Conservation (phyloP, 768 basidiomycete genomes). For the Mycena rebaudengoi region DNA sequence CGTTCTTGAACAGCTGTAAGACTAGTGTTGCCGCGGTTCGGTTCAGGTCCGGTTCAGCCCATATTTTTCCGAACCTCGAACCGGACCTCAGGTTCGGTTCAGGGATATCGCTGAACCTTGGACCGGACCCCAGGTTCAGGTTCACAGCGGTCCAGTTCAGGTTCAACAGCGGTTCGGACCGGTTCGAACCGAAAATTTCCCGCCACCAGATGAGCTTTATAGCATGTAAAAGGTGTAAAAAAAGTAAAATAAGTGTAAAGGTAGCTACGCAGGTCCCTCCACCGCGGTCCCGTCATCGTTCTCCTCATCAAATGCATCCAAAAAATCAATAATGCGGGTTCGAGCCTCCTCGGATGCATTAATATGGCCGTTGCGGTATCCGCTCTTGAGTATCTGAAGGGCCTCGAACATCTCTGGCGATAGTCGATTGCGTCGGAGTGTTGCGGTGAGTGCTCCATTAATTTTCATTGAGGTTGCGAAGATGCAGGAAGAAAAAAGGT, state of each 20-base stretch:
- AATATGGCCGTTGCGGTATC: slow-evolving; percentile 37
- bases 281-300: not conserved
- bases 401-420: slow-evolving; percentile 33
- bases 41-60: slow-evolving; percentile 3
- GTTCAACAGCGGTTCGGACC: not conserved
- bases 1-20: too few species aligned
- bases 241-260: not conserved
- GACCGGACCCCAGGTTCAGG: slow-evolving; percentile 3
- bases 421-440: slow-evolving; percentile 27
- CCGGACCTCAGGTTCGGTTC: slow-evolving; percentile 5
- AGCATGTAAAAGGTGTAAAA: too few species aligned
- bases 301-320: not conserved
- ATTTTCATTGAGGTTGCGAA: too few species aligned
- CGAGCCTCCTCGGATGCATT: slow-evolving; percentile 10
- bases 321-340: not conserved
- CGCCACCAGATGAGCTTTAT: not conserved
- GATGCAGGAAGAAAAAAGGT: too few species aligned
- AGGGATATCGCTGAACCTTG: not conserved
- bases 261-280: not conserved
- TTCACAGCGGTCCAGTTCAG: slow-evolving; percentile 6
- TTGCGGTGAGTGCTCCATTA: slow-evolving; percentile 35
- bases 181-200: not conserved
- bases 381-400: slow-evolving; percentile 40
- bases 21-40: not conserved
- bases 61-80: slow-evolving; percentile 3